Percentiles rank a stretch among this genome's conserved stretches.
These are phyloP conservation scores for Fimicolochytrium jonesii DNA, from an alignment of 192 early-diverging fungal species.

Conservation along the genomic window DNA sequence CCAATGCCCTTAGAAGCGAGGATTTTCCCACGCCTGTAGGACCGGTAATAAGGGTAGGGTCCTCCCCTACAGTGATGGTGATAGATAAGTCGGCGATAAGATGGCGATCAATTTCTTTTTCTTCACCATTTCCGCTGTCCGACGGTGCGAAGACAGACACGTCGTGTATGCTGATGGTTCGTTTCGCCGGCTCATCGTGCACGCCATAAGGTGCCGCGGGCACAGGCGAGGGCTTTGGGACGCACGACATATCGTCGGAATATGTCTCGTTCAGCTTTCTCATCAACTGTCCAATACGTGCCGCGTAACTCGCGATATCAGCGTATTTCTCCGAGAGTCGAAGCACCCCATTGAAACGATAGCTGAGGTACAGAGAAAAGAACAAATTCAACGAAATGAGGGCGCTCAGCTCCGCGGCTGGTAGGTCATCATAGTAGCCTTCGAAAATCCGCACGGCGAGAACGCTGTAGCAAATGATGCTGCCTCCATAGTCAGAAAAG, in stretches of 20 bases:
- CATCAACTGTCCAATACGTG: conserved; percentile 76
- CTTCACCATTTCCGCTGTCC: too few species aligned
- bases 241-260: too few species aligned
- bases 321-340: conserved; percentile 66
- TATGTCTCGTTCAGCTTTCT: too few species aligned
- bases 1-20: conserved; percentile 69
- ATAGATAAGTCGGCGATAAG: conserved; percentile 18
- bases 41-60: conserved; percentile 46
- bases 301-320: conserved; percentile 75
- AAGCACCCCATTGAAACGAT: conserved; percentile 67
- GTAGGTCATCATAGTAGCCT: conserved; percentile 70
- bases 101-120: too few species aligned
- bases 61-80: conserved; percentile 10
- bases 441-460: conserved; percentile 78
- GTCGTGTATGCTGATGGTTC: conserved; percentile 10
- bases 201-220: too few species aligned
- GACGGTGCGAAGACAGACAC: conserved; percentile 17
- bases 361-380: conserved; percentile 81
- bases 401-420: conserved; percentile 65
- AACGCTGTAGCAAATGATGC: conserved; percentile 74
- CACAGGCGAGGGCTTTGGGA: too few species aligned
- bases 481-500: conserved; percentile 70
- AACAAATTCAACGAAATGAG: conserved; percentile 80
- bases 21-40: conserved; percentile 86
- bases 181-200: too few species aligned